Evolutionary conservation across 176 grass and related monocot genomes (phyloP), one percentile per base, ranked within the genome.

Genomic region (Carex pumila): DNA sequence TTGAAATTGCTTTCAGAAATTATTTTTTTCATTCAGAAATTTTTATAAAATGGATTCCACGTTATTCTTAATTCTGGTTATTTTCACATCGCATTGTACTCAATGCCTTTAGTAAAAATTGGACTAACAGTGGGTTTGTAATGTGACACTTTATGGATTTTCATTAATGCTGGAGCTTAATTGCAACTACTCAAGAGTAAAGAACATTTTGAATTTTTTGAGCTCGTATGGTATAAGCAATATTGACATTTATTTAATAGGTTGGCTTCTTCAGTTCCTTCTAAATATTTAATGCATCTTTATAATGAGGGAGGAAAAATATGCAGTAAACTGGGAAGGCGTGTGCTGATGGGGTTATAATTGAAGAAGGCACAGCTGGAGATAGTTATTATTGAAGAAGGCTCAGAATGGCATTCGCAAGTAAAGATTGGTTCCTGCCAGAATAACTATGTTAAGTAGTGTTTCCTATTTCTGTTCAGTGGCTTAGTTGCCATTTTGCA

Each of bases 291-390:
- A 30, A 56, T 54, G 47, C 18, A 57, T 34, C 2, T 34, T 34
- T 34, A 34, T 87, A 14, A 86, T 65, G 65, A 99, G 96, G 96
- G 96, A 75, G 96, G 96, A 47, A 99, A 95, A 84, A 95, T 99
- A 31, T 89, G 93, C 62, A 95, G 86, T 88, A 90, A 88, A 64
- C 96, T 99, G 92, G 91, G 87, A 74, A 69, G 43, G 73, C n/a
- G 86, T 82, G 82, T 41, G 60, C 54, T 22, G 66, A 93, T 85
- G 90, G 78, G 36, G 77, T 99, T 85, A 71, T 95, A 67, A 89
- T 99, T 84, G 89, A 95, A 93, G 93, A 95, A 88, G 96, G 96
- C n/a, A n/a, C n/a, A n/a, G n/a, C n/a, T 90, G 93, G 92, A 75
- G 89, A 88, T 37, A 85, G 83, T 91, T 91, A 81, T n/a, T n/a